Evolutionary conservation across 371 early-diverging fungal species (phyloP).

Genomic region (Mucor circinelloides): DNA sequence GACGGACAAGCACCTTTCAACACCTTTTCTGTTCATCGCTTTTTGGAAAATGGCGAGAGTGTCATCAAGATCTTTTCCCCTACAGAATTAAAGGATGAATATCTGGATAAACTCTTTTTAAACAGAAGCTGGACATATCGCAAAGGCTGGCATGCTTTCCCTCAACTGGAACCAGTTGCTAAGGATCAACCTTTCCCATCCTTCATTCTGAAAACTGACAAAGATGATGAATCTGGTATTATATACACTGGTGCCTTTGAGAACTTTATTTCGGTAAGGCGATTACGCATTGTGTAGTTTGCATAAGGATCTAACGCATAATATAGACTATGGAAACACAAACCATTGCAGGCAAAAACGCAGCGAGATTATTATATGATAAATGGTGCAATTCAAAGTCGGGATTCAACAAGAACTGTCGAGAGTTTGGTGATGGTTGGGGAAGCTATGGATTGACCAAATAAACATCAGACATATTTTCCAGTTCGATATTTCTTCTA

Average conservation of each 20-base stretch:
- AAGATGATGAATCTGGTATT: slow-evolving; percentile 43
- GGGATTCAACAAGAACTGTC: slow-evolving; percentile 11
- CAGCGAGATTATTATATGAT: slow-evolving; percentile 51
- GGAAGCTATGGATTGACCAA: slow-evolving; percentile 41
- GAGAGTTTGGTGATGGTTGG: slow-evolving; percentile 51
- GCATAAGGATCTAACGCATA: background rate
- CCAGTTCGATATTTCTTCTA: slow-evolving; percentile 45
- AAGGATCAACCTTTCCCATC: slow-evolving; percentile 21
- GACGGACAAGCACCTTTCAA: slow-evolving; percentile 47
- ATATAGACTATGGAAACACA: slow-evolving; percentile 71
- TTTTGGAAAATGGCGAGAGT: slow-evolving; percentile 51
- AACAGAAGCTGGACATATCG: slow-evolving; percentile 57
- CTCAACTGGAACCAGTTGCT: slow-evolving; percentile 48
- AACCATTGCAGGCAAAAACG: slow-evolving; percentile 59
- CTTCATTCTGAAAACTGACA: slow-evolving; percentile 25
- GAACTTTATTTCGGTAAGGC: slow-evolving; percentile 59
- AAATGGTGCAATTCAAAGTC: slow-evolving; percentile 41
- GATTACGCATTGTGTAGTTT: background rate
- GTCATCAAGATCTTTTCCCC: slow-evolving; percentile 65
- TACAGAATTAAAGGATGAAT: slow-evolving; percentile 32
- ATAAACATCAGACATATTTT: slow-evolving; percentile 57
- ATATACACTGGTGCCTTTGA: slow-evolving; percentile 65
- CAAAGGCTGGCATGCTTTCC: slow-evolving; percentile 73
- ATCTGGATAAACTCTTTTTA: slow-evolving; percentile 49
- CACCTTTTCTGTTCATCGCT: slow-evolving; percentile 48